Evolutionary conservation across 2,329 filamentous ascomycete genomes (phyloP).

Genomic region (Colletotrichum cereale): DNA sequence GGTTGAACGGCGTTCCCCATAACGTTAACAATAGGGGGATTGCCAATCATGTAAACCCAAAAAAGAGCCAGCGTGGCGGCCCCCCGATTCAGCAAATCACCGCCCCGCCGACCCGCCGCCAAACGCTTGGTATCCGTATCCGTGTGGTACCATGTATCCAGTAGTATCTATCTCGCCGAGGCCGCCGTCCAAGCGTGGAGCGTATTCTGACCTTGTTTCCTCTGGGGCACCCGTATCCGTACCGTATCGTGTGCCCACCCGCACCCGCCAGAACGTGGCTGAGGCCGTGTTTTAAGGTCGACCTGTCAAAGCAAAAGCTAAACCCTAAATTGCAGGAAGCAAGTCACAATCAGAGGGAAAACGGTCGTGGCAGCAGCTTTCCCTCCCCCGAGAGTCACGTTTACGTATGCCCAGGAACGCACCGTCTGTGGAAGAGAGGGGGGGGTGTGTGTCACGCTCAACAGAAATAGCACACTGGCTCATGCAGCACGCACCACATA

Average conservation of each 20-base stretch:
- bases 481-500: neutral
- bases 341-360: neutral
- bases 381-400: neutral
- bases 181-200: neutral
- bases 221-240: neutral
- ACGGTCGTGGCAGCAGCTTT: neutral
- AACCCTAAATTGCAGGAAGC: conserved; percentile 4
- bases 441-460: neutral
- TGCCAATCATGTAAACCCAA: neutral
- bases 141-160: too few species aligned
- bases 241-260: neutral
- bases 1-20: neutral
- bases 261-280: neutral
- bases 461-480: conserved; percentile 3
- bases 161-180: neutral
- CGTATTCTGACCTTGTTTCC: neutral
- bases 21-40: neutral
- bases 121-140: too few species aligned
- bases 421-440: neutral
- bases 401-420: conserved; percentile 1
- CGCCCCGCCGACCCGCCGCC: neutral
- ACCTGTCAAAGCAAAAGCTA: conserved; percentile 16
- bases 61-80: neutral
- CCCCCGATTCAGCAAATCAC: neutral
- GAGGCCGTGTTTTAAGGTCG: conserved; percentile 14